These are phyloP conservation scores for Scedosporium aurantiacum DNA, from an alignment of 2,329 filamentous ascomycete genomes.

Conservation along the genomic window DNA sequence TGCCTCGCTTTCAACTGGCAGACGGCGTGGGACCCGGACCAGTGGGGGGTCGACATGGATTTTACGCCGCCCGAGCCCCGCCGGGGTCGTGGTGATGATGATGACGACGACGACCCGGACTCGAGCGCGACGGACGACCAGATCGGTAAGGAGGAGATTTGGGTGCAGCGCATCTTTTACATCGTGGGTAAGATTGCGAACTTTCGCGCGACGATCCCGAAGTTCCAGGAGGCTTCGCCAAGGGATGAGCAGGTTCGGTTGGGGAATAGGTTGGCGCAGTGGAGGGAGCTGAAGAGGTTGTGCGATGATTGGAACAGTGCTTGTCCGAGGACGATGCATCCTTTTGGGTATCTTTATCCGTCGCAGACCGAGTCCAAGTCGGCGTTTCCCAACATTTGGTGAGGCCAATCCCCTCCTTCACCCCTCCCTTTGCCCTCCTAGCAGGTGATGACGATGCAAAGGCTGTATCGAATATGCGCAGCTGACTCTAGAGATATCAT, in stretches of 20 bases:
- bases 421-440: neutral
- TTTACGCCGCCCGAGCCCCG: constrained; percentile 28
- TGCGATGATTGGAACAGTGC: constrained; percentile 73
- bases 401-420: constrained; percentile 19
- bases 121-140: neutral
- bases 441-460: neutral
- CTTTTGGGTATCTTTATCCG: constrained; percentile 65
- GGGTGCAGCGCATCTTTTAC: constrained; percentile 83
- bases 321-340: constrained; percentile 78
- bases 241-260: constrained; percentile 53
- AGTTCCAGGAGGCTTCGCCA: constrained; percentile 46
- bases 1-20: constrained; percentile 83
- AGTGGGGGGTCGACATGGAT: constrained; percentile 78
- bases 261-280: constrained; percentile 60
- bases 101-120: constrained; percentile 24
- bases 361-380: constrained; percentile 59
- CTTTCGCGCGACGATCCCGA: constrained; percentile 61
- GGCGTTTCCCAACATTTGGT: constrained; percentile 79
- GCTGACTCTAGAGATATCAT: neutral
- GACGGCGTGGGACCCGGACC: constrained; percentile 78
- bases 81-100: constrained; percentile 26
- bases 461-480: neutral
- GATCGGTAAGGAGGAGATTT: constrained; percentile 61
- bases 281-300: constrained; percentile 68
- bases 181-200: constrained; percentile 80